Evolutionary conservation across 2,329 filamentous ascomycete species (phyloP), one percentile per base, ranked within the genome.

Genomic region (Aureobasidium sp.): DNA sequence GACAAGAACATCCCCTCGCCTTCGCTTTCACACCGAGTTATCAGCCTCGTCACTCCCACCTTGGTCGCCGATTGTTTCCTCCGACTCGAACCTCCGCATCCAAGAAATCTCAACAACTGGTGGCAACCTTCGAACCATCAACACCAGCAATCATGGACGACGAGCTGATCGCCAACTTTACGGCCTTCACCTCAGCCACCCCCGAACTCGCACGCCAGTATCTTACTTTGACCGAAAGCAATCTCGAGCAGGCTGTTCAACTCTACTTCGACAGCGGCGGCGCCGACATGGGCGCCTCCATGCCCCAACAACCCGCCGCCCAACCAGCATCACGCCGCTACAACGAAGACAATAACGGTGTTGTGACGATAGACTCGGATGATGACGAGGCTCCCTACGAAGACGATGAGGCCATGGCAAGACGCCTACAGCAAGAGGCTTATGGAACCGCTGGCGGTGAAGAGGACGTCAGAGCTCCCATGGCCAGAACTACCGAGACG

Each of bases 331-430:
- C 29, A 27, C 34, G 60, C 63, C 65, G 68, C 4, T 80, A 80
- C 42, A 66, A 68, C 7, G 75, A 84, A 68, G 83, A 86, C 64
- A 76, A 79, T 10, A 70, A 78, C 37, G 83, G 83, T 16, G 79
- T 87, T 15, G 88, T 95, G 64, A 83, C 88, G 67, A 83, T 96
- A 65, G 88, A 91, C 66, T 89, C 88, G 21, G 89, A 93, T 67
- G 86, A 90, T 61, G 87, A 90, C 39, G 80, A 83, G 61, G 79
- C 63, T 63, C 64, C 67, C 29, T 61, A 75, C 80, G 92, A 97
- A 65, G 91, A 96, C 69, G 94, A 99, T 70, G 92, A 91, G 58
- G 92, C 90, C 47, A 93, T 97, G 86, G 94, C 94, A 7, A 85
- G 92, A 73, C 85, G 90, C 62, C 75, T 99, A 63, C 94, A 99